These are phyloP conservation scores for Marvania coccoides DNA, from an alignment of 139 green algal species.

Conservation along the genomic window DNA sequence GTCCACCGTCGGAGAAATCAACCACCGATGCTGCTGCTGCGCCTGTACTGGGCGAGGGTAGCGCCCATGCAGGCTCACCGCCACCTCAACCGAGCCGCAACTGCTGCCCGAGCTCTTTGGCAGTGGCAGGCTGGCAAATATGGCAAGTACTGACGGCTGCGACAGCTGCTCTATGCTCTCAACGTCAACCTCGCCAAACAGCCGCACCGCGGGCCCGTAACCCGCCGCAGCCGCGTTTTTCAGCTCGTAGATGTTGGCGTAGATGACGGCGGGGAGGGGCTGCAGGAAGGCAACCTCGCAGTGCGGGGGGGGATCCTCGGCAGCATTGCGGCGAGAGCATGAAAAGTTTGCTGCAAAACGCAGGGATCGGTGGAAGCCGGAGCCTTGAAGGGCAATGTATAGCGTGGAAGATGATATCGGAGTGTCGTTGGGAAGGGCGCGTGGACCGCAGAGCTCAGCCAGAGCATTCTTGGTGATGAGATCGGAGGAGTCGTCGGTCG, in stretches of 20 bases:
- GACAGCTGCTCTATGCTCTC: slow-evolving; percentile 22
- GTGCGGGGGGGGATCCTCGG: background rate
- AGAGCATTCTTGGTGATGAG: too few species aligned
- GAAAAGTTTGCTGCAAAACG: background rate
- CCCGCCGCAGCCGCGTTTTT: background rate
- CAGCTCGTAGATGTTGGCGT: slow-evolving; percentile 17
- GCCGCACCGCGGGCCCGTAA: background rate
- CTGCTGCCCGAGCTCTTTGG: background rate
- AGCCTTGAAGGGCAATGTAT: background rate
- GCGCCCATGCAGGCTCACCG: slow-evolving; percentile 5
- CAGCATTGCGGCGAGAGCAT: background rate
- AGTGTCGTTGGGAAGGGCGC: background rate
- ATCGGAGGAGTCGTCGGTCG: too few species aligned
- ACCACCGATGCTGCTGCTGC: background rate
- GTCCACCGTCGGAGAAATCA: background rate
- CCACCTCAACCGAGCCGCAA: background rate
- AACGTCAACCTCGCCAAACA: slow-evolving; percentile 23
- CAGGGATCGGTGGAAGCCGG: slow-evolving; percentile 4
- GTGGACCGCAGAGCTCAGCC: background rate
- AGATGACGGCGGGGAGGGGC: slow-evolving; percentile 15
- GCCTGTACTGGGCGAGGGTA: background rate
- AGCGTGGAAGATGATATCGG: background rate
- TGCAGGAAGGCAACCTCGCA: slow-evolving; percentile 11
- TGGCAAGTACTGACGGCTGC: background rate
- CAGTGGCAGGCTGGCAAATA: background rate